phyloP scores from a whole-genome alignment of 2,329 filamentous ascomycete genomes.

The Microascus cirrosus region DNA sequence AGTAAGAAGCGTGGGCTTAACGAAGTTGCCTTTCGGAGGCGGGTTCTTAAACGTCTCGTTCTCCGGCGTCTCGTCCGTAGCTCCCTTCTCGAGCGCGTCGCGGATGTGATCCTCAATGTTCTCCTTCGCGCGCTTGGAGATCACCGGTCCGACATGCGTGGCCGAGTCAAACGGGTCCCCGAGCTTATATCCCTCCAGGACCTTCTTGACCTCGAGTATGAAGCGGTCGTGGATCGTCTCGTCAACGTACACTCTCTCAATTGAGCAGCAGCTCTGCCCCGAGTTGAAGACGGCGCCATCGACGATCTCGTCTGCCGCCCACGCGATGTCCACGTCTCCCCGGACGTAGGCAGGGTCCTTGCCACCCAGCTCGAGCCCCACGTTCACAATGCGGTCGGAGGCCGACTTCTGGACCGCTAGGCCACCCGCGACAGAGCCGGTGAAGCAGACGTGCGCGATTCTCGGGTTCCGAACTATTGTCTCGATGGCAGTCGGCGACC shows the following conservation, averaged over 20 bases:
- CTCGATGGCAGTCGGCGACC: slow-evolving; percentile 66
- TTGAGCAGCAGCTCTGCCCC: slow-evolving; percentile 91
- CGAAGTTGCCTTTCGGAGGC: slow-evolving; percentile 74
- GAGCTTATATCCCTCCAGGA: slow-evolving; percentile 71
- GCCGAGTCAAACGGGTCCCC: slow-evolving; percentile 74
- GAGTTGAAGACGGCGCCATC: slow-evolving; percentile 97
- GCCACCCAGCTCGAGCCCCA: slow-evolving; percentile 84
- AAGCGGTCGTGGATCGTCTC: slow-evolving; percentile 77
- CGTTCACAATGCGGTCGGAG: slow-evolving; percentile 70
- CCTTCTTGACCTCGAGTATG: slow-evolving; percentile 65
- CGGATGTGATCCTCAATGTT: slow-evolving; percentile 68
- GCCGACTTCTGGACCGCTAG: slow-evolving; percentile 78
- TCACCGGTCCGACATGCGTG: slow-evolving; percentile 79
- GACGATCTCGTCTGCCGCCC: slow-evolving; percentile 90
- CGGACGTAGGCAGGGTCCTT: slow-evolving; percentile 92
- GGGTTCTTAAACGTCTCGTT: slow-evolving; percentile 66
- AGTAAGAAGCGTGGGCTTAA: slow-evolving; percentile 73
- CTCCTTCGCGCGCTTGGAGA: slow-evolving; percentile 69
- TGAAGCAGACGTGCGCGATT: slow-evolving; percentile 81
- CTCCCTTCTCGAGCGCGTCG: slow-evolving; percentile 75
- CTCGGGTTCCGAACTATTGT: slow-evolving; percentile 65
- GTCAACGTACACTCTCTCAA: slow-evolving; percentile 87
- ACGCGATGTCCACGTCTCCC: slow-evolving; percentile 73
- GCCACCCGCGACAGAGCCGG: slow-evolving; percentile 81
- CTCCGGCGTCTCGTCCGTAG: slow-evolving; percentile 71